Evolutionary conservation across 352 stramenopile species (phyloP).

Genomic region (Globisporangium nagaii): DNA sequence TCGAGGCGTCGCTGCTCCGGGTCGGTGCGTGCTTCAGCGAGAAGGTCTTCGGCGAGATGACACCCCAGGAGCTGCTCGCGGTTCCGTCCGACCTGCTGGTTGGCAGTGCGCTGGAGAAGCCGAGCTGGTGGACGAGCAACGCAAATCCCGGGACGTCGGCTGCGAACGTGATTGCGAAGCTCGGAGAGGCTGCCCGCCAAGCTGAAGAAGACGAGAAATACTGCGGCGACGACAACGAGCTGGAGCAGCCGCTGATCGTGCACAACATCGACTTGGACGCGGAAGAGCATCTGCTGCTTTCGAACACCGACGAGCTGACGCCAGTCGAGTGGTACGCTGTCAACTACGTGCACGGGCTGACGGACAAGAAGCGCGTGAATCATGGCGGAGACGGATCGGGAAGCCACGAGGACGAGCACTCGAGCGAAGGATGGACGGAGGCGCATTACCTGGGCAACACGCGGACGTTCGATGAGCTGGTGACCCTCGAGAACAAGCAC

Average conservation of each 20-base stretch:
- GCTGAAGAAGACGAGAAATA: constrained; percentile 49
- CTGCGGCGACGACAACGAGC: constrained; percentile 28
- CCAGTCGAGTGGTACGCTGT: constrained; percentile 85
- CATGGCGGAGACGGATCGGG: constrained; percentile 5
- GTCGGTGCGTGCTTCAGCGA: constrained; percentile 67
- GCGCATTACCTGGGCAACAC: constrained; percentile 18
- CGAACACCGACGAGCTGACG: constrained; percentile 78
- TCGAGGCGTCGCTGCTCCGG: constrained; percentile 72
- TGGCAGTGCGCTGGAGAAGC: constrained; percentile 49
- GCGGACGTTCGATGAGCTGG: constrained; percentile 43
- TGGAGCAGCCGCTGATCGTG: constrained; percentile 44
- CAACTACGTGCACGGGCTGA: constrained; percentile 60
- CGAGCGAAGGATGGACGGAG: constrained; percentile 10
- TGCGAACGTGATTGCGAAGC: constrained; percentile 18
- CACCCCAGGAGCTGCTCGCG: constrained; percentile 56
- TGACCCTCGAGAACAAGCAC: constrained; percentile 22
- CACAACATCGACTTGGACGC: constrained; percentile 67
- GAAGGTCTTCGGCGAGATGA: constrained; percentile 78
- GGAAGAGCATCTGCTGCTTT: constrained; percentile 76
- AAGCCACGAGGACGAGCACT: constrained; percentile 16
- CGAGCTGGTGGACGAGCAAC: constrained; percentile 56
- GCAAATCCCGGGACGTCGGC: constrained; percentile 25
- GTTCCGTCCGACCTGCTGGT: constrained; percentile 39
- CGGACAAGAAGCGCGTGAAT: constrained; percentile 44
- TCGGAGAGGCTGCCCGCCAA: constrained; percentile 24